Conservation (phyloP, 1,284 basidiomycete genomes). For the Gymnopus androsaceus region DNA sequence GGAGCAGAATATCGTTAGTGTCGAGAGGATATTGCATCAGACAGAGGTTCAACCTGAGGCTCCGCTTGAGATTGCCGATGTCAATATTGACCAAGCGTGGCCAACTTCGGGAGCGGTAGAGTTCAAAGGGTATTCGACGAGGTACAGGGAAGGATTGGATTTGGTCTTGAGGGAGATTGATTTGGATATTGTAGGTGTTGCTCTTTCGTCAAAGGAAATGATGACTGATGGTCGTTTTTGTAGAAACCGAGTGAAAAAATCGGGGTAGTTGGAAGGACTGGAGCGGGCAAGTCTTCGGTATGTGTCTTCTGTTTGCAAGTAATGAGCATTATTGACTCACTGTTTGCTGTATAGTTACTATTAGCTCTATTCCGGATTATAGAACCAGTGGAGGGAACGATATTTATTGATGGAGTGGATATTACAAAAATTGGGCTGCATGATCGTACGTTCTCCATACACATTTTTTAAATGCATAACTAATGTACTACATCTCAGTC, state of each 20-base stretch:
- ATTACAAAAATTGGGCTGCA: conserved; percentile 83
- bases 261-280: conserved; percentile 86
- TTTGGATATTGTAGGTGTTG: conserved; percentile 56
- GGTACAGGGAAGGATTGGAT: conserved; percentile 83
- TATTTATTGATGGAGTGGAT: conserved; percentile 84
- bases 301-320: conserved; percentile 1
- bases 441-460: conserved; percentile 54
- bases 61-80: conserved; percentile 71
- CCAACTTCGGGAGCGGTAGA: conserved; percentile 76
- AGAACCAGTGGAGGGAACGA: conserved; percentile 78
- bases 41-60: conserved; percentile 79
- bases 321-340: neutral
- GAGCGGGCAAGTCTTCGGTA: conserved; percentile 88
- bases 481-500: conserved; percentile 39
- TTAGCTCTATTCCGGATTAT: conserved; percentile 80
- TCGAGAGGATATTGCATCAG: conserved; percentile 77
- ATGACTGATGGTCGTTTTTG: neutral
- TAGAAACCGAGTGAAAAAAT: conserved; percentile 80
- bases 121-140: conserved; percentile 81
- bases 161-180: conserved; percentile 76
- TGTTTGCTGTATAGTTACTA: conserved; percentile 47
- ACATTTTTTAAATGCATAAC: neutral
- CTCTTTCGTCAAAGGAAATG: conserved; percentile 22
- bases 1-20: conserved; percentile 92
- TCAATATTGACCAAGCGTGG: conserved; percentile 69